Evolutionary conservation across 352 stramenopile genomes (phyloP), one percentile per base, ranked within the genome.

Genomic region (Globisporangium recalcitrans): DNA sequence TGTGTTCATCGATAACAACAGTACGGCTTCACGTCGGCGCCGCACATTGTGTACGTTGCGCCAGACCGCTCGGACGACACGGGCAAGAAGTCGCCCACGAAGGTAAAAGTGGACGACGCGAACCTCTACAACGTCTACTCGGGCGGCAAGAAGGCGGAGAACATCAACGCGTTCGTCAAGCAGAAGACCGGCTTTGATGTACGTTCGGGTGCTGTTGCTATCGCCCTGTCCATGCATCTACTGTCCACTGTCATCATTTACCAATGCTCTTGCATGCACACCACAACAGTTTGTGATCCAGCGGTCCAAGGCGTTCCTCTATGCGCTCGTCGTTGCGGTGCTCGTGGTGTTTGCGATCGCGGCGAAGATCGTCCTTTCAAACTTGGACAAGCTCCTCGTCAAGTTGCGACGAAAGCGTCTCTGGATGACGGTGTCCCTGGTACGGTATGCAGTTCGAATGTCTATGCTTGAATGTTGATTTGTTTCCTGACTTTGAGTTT

Each of bases 371-470:
- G 66, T 91, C 32, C 67, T 89, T 31, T 62, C 66, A 51, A 78
- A 95, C 71, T 57, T 93, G 16, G 81, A 93, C 71, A 70, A 77
- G 58, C 73, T 95, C 24, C 53, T 95, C 54, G 60, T 69, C 42
- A 89, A 89, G 54, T 67, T 93, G 27, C 84, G 84, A 52, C 79
- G 81, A 68, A 91, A 91, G 62, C 81, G 85, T 58, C 75, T 95
- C 22, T 95, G 86, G 86, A 92, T 95, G 80, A 89, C 80, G 1
- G 85, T 95, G 36, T 95, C 85, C 44, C 68, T 95, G 63, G 75
- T 87, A 64, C 54, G 75, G 4, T 11, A 8, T 29, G 16, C 16
- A 2, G 26, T 38, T 10, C 3, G 3, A 0, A 48, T 27, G n/a
- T 26, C 13, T 52, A 19, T 34, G 34, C 1, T 21, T 44, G 22